These are phyloP conservation scores for Tillandsia fasciculata DNA, from an alignment of 176 grass and related monocot genomes.

Conservation along the genomic window DNA sequence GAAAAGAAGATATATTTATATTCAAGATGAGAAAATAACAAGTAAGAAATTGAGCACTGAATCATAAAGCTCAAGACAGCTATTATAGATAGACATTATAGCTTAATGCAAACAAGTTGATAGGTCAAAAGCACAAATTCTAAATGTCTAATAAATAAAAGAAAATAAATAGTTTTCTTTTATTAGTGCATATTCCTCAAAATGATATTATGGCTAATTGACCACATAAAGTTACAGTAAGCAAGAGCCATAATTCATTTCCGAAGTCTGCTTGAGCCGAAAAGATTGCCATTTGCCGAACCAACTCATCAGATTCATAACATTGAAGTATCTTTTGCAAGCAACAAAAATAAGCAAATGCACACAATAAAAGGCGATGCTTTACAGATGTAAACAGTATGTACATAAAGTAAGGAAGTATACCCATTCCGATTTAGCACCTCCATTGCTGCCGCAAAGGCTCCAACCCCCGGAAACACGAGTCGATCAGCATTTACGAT, in stretches of 20 bases:
- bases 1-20: no score
- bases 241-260: neutral
- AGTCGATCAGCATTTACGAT: conserved; percentile 66
- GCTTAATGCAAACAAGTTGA: no score
- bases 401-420: neutral
- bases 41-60: no score
- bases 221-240: no score
- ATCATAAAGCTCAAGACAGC: no score
- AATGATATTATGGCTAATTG: no score
- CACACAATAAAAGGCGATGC: neutral
- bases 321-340: neutral
- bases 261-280: neutral
- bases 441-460: conserved; percentile 94
- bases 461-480: conserved; percentile 84
- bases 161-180: no score
- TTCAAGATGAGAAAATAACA: no score
- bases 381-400: neutral
- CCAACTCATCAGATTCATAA: neutral
- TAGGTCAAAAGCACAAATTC: no score
- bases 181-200: no score
- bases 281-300: neutral
- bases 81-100: no score
- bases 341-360: neutral
- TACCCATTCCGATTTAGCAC: conserved; percentile 59
- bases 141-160: no score